Evolutionary conservation across 176 grass and related monocot genomes (phyloP).

Genomic region (Oryza meyeriana): DNA sequence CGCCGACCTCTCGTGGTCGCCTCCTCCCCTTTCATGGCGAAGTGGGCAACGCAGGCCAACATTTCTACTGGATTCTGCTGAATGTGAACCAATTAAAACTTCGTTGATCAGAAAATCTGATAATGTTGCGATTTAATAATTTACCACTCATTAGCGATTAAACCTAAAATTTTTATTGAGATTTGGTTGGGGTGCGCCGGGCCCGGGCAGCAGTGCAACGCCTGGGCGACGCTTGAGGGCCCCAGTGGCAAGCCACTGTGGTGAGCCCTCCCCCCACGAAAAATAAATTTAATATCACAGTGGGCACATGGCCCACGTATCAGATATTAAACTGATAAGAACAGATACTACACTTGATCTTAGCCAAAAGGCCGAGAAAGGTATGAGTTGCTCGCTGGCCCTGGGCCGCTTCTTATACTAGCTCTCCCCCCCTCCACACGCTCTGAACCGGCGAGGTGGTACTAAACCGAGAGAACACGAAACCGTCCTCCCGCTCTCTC

Average conservation of each 20-base stretch:
- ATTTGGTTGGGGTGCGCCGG: no score
- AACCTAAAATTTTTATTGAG: no score
- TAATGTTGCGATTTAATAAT: no score
- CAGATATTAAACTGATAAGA: conserved; percentile 94
- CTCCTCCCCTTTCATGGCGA: no score
- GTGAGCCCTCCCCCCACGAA: not conserved
- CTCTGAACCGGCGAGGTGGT: not conserved
- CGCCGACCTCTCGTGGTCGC: not conserved
- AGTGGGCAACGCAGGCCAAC: no score
- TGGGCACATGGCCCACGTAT: conserved; percentile 43
- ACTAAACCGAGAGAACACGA: not conserved
- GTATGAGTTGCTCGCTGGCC: not conserved
- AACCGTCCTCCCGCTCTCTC: not conserved
- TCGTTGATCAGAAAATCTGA: no score
- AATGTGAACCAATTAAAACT: no score
- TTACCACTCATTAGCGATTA: no score
- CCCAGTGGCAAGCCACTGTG: conserved; percentile 24
- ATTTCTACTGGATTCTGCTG: no score
- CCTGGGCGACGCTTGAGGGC: not conserved
- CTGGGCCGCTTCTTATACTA: not conserved
- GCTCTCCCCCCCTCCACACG: not conserved
- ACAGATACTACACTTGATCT: conserved; percentile 89
- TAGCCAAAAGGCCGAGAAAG: conserved; percentile 88
- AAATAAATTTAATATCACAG: conserved; percentile 85
- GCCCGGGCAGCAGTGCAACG: no score